phyloP scores from a whole-genome alignment of 2,329 filamentous ascomycete species.

The Neurospora crassa region DNA sequence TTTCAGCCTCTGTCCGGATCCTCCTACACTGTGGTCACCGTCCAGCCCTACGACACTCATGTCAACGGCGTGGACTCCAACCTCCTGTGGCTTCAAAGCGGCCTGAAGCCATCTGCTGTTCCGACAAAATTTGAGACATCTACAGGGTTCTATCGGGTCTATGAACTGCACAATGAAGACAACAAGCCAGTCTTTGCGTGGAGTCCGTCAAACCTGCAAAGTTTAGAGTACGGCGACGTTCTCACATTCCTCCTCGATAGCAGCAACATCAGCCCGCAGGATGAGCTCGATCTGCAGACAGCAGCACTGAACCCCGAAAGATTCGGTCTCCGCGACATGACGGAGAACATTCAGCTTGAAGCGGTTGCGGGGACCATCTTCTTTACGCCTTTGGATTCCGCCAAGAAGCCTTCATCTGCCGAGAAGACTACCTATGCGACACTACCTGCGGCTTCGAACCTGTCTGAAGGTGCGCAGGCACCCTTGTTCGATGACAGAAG shows the following conservation, averaged over 20 bases:
- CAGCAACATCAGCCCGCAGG: conserved; percentile 14
- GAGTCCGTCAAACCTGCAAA: background rate
- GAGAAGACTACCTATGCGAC: background rate
- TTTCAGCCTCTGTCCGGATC: conserved; percentile 27
- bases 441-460: background rate
- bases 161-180: background rate
- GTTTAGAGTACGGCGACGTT: background rate
- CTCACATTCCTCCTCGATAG: conserved; percentile 27
- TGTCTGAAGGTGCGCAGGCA: background rate
- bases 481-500: background rate
- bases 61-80: conserved; percentile 37
- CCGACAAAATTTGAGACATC: conserved; percentile 21
- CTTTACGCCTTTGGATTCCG: background rate
- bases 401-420: background rate
- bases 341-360: background rate
- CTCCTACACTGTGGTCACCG: conserved; percentile 26
- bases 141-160: background rate
- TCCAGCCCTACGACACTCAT: conserved; percentile 11
- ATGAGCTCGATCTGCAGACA: background rate
- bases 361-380: background rate
- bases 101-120: conserved; percentile 22
- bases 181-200: background rate
- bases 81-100: conserved; percentile 35
- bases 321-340: background rate
- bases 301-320: background rate